Evolutionary conservation across 805 yeast species (phyloP).

Genomic region (Teunomyces cretensis): DNA sequence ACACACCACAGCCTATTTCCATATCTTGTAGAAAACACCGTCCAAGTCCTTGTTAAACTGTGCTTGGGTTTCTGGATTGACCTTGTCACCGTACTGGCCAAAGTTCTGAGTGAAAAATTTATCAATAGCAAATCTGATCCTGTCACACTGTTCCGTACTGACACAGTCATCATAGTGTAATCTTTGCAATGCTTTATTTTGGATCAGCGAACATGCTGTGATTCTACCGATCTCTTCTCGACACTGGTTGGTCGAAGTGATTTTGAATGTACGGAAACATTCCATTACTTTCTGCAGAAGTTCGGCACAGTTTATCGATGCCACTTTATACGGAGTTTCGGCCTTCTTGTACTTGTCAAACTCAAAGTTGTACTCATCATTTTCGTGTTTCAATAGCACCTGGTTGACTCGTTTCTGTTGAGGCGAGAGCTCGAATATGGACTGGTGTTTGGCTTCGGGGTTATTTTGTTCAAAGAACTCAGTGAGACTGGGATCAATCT

Average conservation of each 20-base stretch:
- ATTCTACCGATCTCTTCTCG: conserved; percentile 26
- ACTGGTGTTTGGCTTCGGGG: conserved; percentile 25
- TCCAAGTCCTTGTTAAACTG: conserved; percentile 32
- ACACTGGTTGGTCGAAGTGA: conserved; percentile 28
- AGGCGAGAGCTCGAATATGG: conserved; percentile 23
- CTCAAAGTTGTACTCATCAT: conserved; percentile 21
- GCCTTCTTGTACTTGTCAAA: conserved; percentile 31
- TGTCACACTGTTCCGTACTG: conserved; percentile 33
- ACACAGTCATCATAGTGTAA: conserved; percentile 39
- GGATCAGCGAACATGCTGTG: conserved; percentile 33
- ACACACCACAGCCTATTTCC: conserved; percentile 20
- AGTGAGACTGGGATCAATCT: conserved; percentile 33
- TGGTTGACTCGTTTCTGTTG: conserved; percentile 27
- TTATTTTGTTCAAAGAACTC: conserved; percentile 30
- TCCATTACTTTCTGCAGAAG: conserved; percentile 35
- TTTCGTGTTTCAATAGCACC: conserved; percentile 19
- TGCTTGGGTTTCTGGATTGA: conserved; percentile 23
- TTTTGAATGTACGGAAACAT: conserved; percentile 35
- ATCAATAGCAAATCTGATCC: conserved; percentile 37
- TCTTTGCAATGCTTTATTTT: conserved; percentile 31
- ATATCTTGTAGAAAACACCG: conserved; percentile 27
- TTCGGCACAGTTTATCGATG: conserved; percentile 41
- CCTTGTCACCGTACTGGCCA: conserved; percentile 36
- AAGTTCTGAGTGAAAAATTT: conserved; percentile 33
- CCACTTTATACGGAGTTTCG: conserved; percentile 23